Evolutionary conservation across 768 basidiomycete genomes (phyloP).

Genomic region (Tricholoma saponaceum): DNA sequence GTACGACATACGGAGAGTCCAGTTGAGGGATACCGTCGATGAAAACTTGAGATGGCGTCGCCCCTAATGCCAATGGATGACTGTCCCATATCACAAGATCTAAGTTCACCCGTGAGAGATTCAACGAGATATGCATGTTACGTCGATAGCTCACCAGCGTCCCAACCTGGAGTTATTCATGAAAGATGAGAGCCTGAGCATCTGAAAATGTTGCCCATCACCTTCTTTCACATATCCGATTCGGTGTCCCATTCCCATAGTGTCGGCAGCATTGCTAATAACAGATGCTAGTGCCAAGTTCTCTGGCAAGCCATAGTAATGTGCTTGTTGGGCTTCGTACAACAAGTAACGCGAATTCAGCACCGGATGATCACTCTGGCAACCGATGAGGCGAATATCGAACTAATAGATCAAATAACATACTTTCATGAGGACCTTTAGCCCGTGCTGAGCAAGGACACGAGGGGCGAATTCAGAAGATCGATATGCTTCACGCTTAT

Average conservation of each 20-base stretch:
- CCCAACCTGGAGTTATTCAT: conserved; percentile 48
- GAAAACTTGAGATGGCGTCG: conserved; percentile 84
- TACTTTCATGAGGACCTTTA: conserved; percentile 76
- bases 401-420: neutral
- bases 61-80: conserved; percentile 80
- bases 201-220: conserved; percentile 10
- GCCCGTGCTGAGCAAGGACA: conserved; percentile 62
- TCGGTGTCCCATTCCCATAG: conserved; percentile 76
- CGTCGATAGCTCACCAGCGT: conserved; percentile 49
- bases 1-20: conserved; percentile 35
- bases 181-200: conserved; percentile 1
- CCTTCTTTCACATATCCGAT: conserved; percentile 75
- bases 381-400: neutral
- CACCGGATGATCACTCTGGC: conserved; percentile 62
- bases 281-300: conserved; percentile 72
- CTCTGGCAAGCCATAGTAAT: conserved; percentile 72
- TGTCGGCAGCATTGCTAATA: conserved; percentile 66
- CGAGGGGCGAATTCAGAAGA: conserved; percentile 78
- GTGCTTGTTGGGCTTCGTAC: conserved; percentile 82
- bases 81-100: conserved; percentile 83
- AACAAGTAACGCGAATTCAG: conserved; percentile 72
- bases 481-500: conserved; percentile 81
- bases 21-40: conserved; percentile 88
- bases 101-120: conserved; percentile 17
- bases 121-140: neutral